phyloP scores from a whole-genome alignment of 2,329 filamentous ascomycete species.

The Macroventuria anomochaeta region DNA sequence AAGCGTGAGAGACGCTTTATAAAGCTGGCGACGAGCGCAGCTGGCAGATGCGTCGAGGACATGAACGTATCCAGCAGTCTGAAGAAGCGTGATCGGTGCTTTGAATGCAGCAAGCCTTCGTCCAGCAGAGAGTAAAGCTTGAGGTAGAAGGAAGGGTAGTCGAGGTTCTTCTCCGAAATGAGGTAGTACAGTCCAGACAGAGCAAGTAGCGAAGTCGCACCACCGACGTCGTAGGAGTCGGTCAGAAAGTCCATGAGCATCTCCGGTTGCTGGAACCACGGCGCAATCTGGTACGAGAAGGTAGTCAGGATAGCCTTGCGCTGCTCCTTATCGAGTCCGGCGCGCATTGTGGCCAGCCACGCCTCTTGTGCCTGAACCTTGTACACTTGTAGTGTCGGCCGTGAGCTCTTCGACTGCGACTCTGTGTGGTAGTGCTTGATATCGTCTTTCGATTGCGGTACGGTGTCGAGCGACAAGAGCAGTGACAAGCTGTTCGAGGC shows the following conservation, averaged over 20 bases:
- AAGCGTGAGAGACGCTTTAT: slow-evolving; percentile 90
- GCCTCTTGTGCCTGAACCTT: slow-evolving; percentile 83
- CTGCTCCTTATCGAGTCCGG: slow-evolving; percentile 72
- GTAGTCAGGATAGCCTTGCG: slow-evolving; percentile 79
- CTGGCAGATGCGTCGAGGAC: slow-evolving; percentile 88
- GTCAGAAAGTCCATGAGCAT: slow-evolving; percentile 95
- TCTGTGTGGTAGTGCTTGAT: slow-evolving; percentile 72
- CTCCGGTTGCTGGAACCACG: slow-evolving; percentile 89
- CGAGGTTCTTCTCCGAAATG: slow-evolving; percentile 90
- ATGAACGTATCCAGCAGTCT: slow-evolving; percentile 90
- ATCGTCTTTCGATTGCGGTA: slow-evolving; percentile 71
- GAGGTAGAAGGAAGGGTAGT: slow-evolving; percentile 91
- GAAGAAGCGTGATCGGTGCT: slow-evolving; percentile 92
- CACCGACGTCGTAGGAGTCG: slow-evolving; percentile 88
- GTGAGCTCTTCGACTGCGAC: slow-evolving; percentile 67
- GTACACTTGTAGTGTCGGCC: slow-evolving; percentile 69
- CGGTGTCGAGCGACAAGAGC: slow-evolving; percentile 70
- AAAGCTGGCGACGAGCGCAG: slow-evolving; percentile 89
- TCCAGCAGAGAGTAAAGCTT: slow-evolving; percentile 95
- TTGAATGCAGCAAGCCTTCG: slow-evolving; percentile 85
- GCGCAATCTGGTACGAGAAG: slow-evolving; percentile 79
- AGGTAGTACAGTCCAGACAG: slow-evolving; percentile 94
- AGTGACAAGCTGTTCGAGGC: slow-evolving; percentile 65
- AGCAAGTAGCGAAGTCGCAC: slow-evolving; percentile 84
- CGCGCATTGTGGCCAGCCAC: slow-evolving; percentile 79